phyloP scores from a whole-genome alignment of 2,329 filamentous ascomycete species.

The Penicillium capsulatum region DNA sequence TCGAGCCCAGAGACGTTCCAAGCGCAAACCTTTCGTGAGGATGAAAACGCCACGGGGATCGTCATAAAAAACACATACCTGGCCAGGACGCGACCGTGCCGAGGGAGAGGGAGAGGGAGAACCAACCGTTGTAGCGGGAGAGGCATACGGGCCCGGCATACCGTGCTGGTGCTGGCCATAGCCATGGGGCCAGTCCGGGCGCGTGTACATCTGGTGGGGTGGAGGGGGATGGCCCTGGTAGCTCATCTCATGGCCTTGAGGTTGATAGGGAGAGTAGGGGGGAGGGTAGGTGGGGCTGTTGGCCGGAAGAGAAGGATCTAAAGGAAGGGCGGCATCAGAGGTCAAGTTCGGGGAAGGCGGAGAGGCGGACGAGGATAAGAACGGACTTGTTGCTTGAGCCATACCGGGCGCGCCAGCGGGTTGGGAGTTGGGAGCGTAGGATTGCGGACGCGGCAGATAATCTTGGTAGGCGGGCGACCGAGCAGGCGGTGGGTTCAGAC shows the following conservation, averaged over 20 bases:
- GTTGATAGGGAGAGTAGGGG: constrained; percentile 80
- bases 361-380: constrained; percentile 58
- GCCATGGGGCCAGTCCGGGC: constrained; percentile 45
- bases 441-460: constrained; percentile 74
- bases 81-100: constrained; percentile 58
- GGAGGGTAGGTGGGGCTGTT: constrained; percentile 88
- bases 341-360: constrained; percentile 61
- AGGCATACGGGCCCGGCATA: constrained; percentile 47
- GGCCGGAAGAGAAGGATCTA: constrained; percentile 97
- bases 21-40: constrained; percentile 29
- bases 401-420: constrained; percentile 79
- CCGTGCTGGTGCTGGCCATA: constrained; percentile 47
- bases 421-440: constrained; percentile 67
- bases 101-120: constrained; percentile 58
- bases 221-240: constrained; percentile 50
- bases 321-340: constrained; percentile 95
- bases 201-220: constrained; percentile 46
- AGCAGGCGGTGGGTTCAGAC: constrained; percentile 63
- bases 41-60: constrained; percentile 30
- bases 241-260: constrained; percentile 78
- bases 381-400: constrained; percentile 99
- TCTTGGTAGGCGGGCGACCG: constrained; percentile 83
- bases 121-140: constrained; percentile 56
- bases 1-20: constrained; percentile 25
- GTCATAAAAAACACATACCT: constrained; percentile 55